phyloP scores from a whole-genome alignment of 225 moss, liverwort and hornwort species.

The Pseudoscleropodium purum region DNA sequence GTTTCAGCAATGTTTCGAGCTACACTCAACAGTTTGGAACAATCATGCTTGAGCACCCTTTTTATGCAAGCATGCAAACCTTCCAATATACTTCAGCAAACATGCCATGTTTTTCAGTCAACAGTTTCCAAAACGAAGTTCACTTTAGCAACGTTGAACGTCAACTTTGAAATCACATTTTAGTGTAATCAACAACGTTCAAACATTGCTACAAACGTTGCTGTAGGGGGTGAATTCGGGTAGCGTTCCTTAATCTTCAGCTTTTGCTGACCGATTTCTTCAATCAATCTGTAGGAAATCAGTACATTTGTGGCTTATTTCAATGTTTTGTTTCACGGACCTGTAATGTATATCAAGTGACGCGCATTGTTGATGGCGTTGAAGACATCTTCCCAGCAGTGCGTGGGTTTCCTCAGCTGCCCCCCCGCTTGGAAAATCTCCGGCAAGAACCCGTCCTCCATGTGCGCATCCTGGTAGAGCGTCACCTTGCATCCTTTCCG shows the following conservation, averaged over 20 bases:
- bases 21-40: neutral
- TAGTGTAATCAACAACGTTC: neutral
- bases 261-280: neutral
- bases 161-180: neutral
- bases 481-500: constrained; percentile 71
- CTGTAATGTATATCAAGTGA: constrained; percentile 64
- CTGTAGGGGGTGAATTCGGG: neutral
- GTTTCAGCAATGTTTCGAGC: neutral
- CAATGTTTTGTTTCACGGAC: neutral
- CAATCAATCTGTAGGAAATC: neutral
- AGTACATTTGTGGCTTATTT: neutral
- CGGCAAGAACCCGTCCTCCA: constrained; percentile 68
- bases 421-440: constrained; percentile 59
- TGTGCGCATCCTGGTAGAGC: constrained; percentile 77
- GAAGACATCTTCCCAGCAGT: constrained; percentile 80
- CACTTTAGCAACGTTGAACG: neutral
- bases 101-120: neutral
- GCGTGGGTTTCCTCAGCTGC: constrained; percentile 35
- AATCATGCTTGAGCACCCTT: neutral
- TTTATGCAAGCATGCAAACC: neutral
- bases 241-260: neutral
- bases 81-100: neutral
- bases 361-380: constrained; percentile 37
- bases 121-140: neutral
- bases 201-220: neutral